Evolutionary conservation across 208 protist species (phyloP), one percentile per base, ranked within the genome.

Genomic region (Crithidia bombi): DNA sequence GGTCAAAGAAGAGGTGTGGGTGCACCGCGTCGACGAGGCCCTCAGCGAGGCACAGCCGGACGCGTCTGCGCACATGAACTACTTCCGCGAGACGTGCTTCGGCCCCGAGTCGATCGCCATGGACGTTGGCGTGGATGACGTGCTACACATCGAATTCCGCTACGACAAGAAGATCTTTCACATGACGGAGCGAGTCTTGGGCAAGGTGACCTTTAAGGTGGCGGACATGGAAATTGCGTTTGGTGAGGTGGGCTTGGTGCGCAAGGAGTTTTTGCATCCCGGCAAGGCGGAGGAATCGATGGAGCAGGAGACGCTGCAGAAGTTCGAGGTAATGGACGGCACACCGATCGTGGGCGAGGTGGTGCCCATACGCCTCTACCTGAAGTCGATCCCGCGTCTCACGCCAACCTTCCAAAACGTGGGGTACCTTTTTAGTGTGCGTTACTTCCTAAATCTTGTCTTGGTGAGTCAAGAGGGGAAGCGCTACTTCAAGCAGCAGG

Each of bases 311-410:
- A 92, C 85, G 33, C 71, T 97, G 62, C 87, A 92, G 70, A 92
- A 89, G 67, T 96, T 93, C 69, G 93, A 97, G 65, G 84, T 97
- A 28, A 96, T 97, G 90, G 93, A 97, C 65, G 93, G 93, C 43
- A 88, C 83, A 0, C 93, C 93, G 25, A 91, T 96, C 65, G 82
- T 89, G 14, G 91, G 92, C 3, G 93, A 97, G 65, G 87, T 97
- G 21, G 79, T 97, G n/a, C 93, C 93, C 9, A 94, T 97, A 47
- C 87, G 93, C 0, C 65, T 97, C 21, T 96, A 91, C 39, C 77
- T 97, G 12, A 74, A 82, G 33, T 79, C 84, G 43, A 78, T 96
- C 46, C 90, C 91, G 12, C 73, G 83, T 25, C 79, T 97, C 32
- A 96, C 93, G 3, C 93, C 91, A 23, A 92, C 91, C 3, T 96